Conservation (phyloP, 805 yeast species). For the Suhomyces pyralidae region DNA sequence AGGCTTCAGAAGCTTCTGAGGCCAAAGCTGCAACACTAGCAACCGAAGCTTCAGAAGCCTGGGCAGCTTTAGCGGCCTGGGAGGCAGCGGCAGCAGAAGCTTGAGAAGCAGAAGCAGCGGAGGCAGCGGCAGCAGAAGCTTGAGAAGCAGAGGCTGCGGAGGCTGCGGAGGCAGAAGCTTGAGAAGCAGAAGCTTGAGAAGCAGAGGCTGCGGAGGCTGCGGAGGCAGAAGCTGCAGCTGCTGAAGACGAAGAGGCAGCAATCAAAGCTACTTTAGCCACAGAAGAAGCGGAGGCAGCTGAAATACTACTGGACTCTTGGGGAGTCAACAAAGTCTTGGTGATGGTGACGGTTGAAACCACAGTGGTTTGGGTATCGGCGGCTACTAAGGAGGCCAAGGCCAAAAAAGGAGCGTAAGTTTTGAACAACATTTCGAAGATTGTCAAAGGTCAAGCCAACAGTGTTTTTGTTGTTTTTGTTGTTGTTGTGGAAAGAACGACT, state of each 20-base stretch:
- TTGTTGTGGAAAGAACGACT: slow-evolving; percentile 6
- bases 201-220: slow-evolving; percentile 11
- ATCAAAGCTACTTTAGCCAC: neutral
- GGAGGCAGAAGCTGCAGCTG: slow-evolving; percentile 7
- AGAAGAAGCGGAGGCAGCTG: slow-evolving; percentile 9
- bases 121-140: slow-evolving; percentile 17
- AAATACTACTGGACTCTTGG: slow-evolving; percentile 35
- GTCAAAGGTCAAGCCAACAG: neutral
- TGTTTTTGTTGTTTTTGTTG: too few relatives aligned
- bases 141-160: slow-evolving; percentile 16
- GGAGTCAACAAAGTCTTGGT: slow-evolving; percentile 48
- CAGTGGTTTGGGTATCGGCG: slow-evolving; percentile 35
- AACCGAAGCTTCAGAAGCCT: neutral
- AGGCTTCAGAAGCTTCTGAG: neutral
- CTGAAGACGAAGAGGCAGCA: neutral
- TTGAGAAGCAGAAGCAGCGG: too few relatives aligned
- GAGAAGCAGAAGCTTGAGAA: slow-evolving; percentile 16
- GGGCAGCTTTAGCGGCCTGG: slow-evolving; percentile 15
- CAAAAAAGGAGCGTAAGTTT: slow-evolving; percentile 8
- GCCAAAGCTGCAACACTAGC: neutral
- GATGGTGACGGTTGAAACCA: slow-evolving; percentile 42
- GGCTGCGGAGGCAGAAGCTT: slow-evolving; percentile 10
- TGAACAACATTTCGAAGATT: slow-evolving; percentile 12
- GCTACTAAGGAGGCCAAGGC: slow-evolving; percentile 11
- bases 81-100: slow-evolving; percentile 26